Percentiles rank a stretch among this genome's conserved stretches.
Conservation (phyloP, 2,329 filamentous ascomycete genomes). For the Stachybotrys chlorohalonatus region DNA sequence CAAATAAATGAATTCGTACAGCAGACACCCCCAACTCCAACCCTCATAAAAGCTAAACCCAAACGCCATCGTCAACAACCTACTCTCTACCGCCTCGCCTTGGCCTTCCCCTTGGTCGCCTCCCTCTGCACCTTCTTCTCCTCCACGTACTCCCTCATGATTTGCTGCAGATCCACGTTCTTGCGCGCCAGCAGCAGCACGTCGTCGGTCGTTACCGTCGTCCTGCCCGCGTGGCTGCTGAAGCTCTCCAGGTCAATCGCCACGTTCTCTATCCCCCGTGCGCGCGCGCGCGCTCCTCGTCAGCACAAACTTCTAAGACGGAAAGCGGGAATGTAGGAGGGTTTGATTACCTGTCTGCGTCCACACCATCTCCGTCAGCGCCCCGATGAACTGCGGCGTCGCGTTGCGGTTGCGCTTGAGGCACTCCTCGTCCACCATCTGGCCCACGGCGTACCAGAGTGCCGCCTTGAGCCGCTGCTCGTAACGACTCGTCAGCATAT, state of each 20-base stretch:
- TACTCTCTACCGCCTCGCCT: slow-evolving; percentile 13
- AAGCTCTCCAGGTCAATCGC: slow-evolving; percentile 48
- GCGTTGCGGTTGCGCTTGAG: slow-evolving; percentile 59
- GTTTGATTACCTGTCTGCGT: slow-evolving; percentile 60
- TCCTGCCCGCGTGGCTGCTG: slow-evolving; percentile 68
- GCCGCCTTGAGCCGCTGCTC: slow-evolving; percentile 70
- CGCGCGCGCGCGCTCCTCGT: neutral
- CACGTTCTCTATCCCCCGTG: slow-evolving; percentile 36
- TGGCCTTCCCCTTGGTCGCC: slow-evolving; percentile 12
- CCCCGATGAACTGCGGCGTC: slow-evolving; percentile 84
- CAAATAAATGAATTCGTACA: neutral
- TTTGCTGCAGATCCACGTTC: slow-evolving; percentile 73
- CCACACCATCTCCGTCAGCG: slow-evolving; percentile 80
- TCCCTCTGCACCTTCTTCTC: slow-evolving; percentile 37
- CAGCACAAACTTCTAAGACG: neutral
- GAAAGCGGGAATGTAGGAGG: neutral
- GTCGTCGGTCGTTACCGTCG: slow-evolving; percentile 74
- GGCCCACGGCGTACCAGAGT: slow-evolving; percentile 75
- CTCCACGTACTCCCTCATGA: slow-evolving; percentile 64
- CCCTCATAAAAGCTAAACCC: neutral
- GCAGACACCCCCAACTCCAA: neutral
- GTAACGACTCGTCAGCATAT: neutral
- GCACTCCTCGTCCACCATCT: slow-evolving; percentile 81
- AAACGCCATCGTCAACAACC: neutral
- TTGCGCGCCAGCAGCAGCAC: slow-evolving; percentile 79